Evolutionary conservation across 345 rosid species (phyloP).

Genomic region (Limnanthes douglasii): DNA sequence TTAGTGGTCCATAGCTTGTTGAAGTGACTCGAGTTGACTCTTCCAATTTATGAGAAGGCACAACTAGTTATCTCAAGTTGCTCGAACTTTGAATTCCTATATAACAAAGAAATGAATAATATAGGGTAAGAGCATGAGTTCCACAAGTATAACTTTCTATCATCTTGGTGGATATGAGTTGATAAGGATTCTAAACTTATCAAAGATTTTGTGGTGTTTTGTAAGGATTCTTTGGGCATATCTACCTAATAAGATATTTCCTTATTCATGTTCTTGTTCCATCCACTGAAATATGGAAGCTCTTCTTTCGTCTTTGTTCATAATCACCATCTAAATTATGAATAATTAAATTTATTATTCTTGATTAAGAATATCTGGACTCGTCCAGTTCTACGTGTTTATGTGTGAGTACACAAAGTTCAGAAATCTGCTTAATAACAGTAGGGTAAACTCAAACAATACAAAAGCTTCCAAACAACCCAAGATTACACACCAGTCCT

Average conservation of each 20-base stretch:
- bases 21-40: constrained; percentile 1
- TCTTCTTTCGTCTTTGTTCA: too few relatives aligned
- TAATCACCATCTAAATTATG: too few relatives aligned
- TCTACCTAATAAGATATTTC: neutral
- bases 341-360: too few relatives aligned
- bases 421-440: too few relatives aligned
- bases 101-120: neutral
- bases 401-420: too few relatives aligned
- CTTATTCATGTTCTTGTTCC: neutral
- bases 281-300: neutral
- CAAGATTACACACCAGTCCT: too few relatives aligned
- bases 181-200: too few relatives aligned
- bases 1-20: neutral
- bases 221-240: neutral
- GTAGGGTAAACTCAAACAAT: too few relatives aligned
- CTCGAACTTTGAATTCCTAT: too few relatives aligned
- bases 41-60: neutral
- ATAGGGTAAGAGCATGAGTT: neutral
- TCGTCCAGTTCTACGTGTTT: too few relatives aligned
- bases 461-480: too few relatives aligned
- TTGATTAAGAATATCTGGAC: neutral
- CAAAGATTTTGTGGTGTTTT: neutral
- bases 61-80: neutral
- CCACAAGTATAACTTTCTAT: neutral
- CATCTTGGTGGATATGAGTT: neutral